These are phyloP conservation scores for Populus tremula DNA, from an alignment of 345 rosid species.

Conservation along the genomic window DNA sequence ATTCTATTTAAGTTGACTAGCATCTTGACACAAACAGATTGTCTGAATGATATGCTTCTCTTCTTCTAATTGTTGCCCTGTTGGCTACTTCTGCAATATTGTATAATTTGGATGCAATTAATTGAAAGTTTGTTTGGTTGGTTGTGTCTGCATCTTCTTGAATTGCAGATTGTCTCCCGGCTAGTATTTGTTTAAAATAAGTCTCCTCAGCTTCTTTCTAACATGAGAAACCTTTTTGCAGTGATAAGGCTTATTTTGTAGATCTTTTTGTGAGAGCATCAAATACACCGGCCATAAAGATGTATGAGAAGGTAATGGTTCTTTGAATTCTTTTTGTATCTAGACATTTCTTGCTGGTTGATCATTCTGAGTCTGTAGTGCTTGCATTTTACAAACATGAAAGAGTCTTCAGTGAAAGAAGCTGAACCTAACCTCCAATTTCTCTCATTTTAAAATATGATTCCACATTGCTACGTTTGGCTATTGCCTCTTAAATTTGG, in stretches of 20 bases:
- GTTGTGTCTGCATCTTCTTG: not conserved
- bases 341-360: conserved; percentile 1
- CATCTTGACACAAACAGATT: not conserved
- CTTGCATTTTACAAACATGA: not conserved
- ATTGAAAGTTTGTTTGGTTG: not conserved
- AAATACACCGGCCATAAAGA: conserved; percentile 88
- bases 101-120: not conserved
- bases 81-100: not conserved
- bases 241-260: conserved; percentile 90
- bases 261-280: conserved; percentile 98
- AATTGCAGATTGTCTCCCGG: not conserved
- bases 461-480: not conserved
- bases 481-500: not conserved
- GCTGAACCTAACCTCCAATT: not conserved
- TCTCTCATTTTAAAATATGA: not conserved
- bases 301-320: conserved; percentile 83
- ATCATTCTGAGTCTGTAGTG: not conserved
- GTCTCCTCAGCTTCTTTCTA: conserved; percentile 4
- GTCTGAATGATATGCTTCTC: not conserved
- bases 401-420: not conserved
- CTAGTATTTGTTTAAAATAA: not conserved
- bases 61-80: not conserved
- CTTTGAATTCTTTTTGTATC: not conserved
- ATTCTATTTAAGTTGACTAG: not conserved
- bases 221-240: conserved; percentile 28